Evolutionary conservation across 208 protist genomes (phyloP).

Genomic region (Blastocrithidia nonstop): DNA sequence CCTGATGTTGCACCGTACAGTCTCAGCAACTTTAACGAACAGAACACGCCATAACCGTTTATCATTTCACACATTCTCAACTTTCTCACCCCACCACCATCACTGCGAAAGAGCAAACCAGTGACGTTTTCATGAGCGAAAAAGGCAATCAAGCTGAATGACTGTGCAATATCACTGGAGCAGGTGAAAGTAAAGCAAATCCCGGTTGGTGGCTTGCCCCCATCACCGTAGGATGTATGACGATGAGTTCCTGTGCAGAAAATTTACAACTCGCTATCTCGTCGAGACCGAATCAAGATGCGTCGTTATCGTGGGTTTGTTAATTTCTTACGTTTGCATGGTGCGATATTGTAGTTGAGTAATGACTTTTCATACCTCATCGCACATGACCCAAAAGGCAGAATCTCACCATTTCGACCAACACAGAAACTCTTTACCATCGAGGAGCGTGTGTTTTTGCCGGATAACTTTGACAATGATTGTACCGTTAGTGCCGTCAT

Average conservation of each 20-base stretch:
- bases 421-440: constrained; percentile 39
- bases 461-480: constrained; percentile 44
- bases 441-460: constrained; percentile 55
- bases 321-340: constrained; percentile 73
- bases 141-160: neutral
- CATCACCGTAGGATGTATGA: constrained; percentile 13
- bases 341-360: constrained; percentile 66
- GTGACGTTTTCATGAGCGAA: constrained; percentile 5
- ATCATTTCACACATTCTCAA: constrained; percentile 22
- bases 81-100: constrained; percentile 60
- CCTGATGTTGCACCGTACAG: constrained; percentile 45
- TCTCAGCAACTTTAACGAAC: constrained; percentile 57
- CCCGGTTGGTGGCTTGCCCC: neutral
- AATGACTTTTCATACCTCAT: constrained; percentile 59
- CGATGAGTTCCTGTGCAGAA: constrained; percentile 56
- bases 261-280: constrained; percentile 41
- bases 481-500: constrained; percentile 16
- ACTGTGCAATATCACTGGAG: neutral
- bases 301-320: constrained; percentile 48
- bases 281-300: constrained; percentile 24
- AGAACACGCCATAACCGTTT: constrained; percentile 32
- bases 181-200: neutral
- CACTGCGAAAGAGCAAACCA: neutral
- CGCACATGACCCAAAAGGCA: constrained; percentile 50
- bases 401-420: constrained; percentile 42